These are phyloP conservation scores for Globisporangium irregulare DNA, from an alignment of 352 stramenopile species.

Conservation along the genomic window DNA sequence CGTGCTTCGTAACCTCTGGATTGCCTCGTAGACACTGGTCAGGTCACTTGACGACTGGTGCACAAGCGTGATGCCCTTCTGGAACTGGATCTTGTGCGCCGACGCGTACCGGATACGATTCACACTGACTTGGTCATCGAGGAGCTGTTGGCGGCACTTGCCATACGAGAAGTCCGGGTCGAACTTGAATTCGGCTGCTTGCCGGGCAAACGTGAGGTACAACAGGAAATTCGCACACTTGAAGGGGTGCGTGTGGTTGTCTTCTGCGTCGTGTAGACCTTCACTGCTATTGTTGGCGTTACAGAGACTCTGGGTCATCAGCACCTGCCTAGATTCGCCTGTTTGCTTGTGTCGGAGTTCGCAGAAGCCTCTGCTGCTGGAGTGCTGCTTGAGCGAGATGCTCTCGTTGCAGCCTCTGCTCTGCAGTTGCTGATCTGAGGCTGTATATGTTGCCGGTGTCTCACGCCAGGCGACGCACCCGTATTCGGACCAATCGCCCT, in stretches of 20 bases:
- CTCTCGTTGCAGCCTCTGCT: not conserved
- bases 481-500: not conserved
- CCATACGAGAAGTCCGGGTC: slow-evolving; percentile 31
- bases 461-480: not conserved
- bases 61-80: slow-evolving; percentile 39
- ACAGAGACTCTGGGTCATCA: not conserved
- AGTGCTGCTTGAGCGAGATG: not conserved
- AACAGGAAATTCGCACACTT: slow-evolving; percentile 33
- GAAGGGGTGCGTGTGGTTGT: slow-evolving; percentile 13
- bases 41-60: slow-evolving; percentile 35
- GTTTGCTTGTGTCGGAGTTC: not conserved
- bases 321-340: not conserved
- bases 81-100: slow-evolving; percentile 24
- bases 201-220: slow-evolving; percentile 31
- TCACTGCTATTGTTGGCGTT: not conserved
- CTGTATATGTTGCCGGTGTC: not conserved
- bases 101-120: slow-evolving; percentile 15
- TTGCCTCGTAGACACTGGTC: slow-evolving; percentile 35
- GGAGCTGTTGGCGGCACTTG: slow-evolving; percentile 22
- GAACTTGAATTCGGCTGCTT: slow-evolving; percentile 35
- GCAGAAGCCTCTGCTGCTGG: not conserved
- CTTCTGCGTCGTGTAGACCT: not conserved
- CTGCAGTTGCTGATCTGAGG: not conserved
- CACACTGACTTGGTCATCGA: slow-evolving; percentile 18
- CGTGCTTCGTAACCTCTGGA: slow-evolving; percentile 28